Evolutionary conservation across 2,329 filamentous ascomycete genomes (phyloP), one percentile per base, ranked within the genome.

Genomic region (Xylariaceae sp.): DNA sequence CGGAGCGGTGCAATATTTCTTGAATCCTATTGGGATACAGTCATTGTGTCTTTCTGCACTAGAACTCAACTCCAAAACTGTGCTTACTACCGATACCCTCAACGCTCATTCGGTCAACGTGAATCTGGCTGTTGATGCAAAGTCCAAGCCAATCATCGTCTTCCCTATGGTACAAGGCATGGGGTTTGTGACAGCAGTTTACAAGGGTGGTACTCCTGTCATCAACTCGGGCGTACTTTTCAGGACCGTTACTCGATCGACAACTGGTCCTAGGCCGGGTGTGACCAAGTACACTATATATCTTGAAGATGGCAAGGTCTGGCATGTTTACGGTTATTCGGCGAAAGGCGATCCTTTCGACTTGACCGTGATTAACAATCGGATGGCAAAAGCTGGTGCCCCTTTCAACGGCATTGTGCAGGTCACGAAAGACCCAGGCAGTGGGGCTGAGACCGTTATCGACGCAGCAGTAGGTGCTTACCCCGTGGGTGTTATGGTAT

Each of bases 101-200:
- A 84, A 74, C 49, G 81, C 75, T 45, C 85, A 74, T 62, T 87
- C 74, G 33, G 78, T 71, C 12, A 83, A 89, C 55, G 82, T 90
- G 41, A 85, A 87, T 40, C 73, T 97, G 31, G 77, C 73, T 44
- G 75, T 77, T 2, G 71, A 75, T 18, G 63, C 67, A n/a, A 72
- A 73, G 2, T 75, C 77, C 7, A 66, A 74, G 1, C 79, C 86
- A 0, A 74, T 78, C 1, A 77, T 97, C 17, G 85, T 81, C 0
- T 90, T 95, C 56, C 90, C 91, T 0, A 65, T 96, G 7, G 83
- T 95, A 0, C 92, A 97, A 64, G 94, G 94, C 11, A 94, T 95
- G 83, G 86, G 82, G 0, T 95, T 90, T 60, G 75, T 96, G 15
- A 96, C 91, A 5, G 91, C 77, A 0, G 68, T 87, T 15, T 97